Percentiles rank a stretch among this genome's conserved stretches.
Evolutionary conservation across 208 protist genomes (phyloP).

Genomic region (Porcisia hertigi): DNA sequence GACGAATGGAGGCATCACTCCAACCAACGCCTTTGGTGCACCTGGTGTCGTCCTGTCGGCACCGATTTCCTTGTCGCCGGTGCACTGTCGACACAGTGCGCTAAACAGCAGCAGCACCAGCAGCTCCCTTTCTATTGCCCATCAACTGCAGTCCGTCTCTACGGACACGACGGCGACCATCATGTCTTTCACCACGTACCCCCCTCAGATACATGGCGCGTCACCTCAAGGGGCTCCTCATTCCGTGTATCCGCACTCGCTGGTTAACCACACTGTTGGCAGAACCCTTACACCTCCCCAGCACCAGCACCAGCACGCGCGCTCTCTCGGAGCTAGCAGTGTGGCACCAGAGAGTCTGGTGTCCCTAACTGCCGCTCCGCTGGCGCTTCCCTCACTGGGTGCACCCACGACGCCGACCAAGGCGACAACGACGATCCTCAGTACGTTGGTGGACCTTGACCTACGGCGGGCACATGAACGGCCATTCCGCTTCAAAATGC

Average conservation of each 20-base stretch:
- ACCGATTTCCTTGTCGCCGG: not conserved
- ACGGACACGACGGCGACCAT: constrained; percentile 3
- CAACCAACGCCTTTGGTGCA: not conserved
- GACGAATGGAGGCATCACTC: not conserved
- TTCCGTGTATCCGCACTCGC: constrained; percentile 5
- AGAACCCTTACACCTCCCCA: constrained; percentile 3
- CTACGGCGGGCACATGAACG: constrained; percentile 22
- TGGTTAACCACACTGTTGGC: not conserved
- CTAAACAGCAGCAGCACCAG: constrained; percentile 9
- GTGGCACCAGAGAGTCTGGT: constrained; percentile 4
- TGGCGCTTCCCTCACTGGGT: not conserved
- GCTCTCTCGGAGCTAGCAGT: constrained; percentile 7
- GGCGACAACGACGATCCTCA: not conserved
- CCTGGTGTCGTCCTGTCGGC: not conserved
- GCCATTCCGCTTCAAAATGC: constrained; percentile 31
- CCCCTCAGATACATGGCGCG: constrained; percentile 1
- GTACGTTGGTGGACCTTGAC: constrained; percentile 10
- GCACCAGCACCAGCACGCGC: constrained; percentile 7
- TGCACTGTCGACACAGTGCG: not conserved
- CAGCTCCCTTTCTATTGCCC: not conserved
- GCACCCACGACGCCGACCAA: not conserved
- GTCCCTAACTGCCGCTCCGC: constrained; percentile 1
- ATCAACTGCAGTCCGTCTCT: not conserved
- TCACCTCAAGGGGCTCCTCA: constrained; percentile 8
- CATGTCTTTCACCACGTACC: constrained; percentile 1